Evolutionary conservation across 495 filamentous ascomycete genomes (phyloP), one percentile per base, ranked within the genome.

Genomic region (Aspergillus diversus): DNA sequence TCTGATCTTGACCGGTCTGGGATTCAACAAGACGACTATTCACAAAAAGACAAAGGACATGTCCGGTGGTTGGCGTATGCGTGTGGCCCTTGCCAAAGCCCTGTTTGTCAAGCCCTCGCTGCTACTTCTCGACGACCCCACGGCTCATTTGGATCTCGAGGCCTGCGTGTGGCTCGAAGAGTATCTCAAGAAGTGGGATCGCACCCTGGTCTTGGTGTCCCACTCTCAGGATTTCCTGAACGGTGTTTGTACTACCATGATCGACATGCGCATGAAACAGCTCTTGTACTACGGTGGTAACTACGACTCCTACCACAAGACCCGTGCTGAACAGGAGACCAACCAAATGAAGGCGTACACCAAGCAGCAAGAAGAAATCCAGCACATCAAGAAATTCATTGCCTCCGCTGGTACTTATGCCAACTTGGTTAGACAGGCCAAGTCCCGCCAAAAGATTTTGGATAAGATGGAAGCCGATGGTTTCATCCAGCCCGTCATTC

Each of bases 381-480:
- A 87, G 65, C 95, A 99, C 82, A 99, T 99, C 87, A 99, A 99
- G 86, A 97, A 97, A 81, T 99, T 99, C 85, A 99, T 99, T 75
- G 95, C 95, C 67, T 97, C 94, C 54, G 95, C 96, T 57, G 95
- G 95, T 93, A 99, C 95, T 63, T 99, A 99, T 74, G 95, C 95
- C 84, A 99, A 99, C 83, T 86, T 99, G 79, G 95, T 99, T 70
- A 84, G 92, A 72, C 95, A 99, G 82, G 95, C 95, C 77, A 99
- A 99, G 84, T 98, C 95, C 34, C 89, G 95, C 53, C 95, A 99
- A 79, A 99, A 99, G 91, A 98, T 99, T 76, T 86, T 99, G 61
- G 95, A 99, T 86, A 99, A 99, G 86, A 99, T 99, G 95, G 95
- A 98, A 83, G 96, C 95, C 59, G 95, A 99, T 69, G 95, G 95